Conservation (phyloP, 2,329 filamentous ascomycete genomes). For the Colletotrichum lindemuthianum region DNA sequence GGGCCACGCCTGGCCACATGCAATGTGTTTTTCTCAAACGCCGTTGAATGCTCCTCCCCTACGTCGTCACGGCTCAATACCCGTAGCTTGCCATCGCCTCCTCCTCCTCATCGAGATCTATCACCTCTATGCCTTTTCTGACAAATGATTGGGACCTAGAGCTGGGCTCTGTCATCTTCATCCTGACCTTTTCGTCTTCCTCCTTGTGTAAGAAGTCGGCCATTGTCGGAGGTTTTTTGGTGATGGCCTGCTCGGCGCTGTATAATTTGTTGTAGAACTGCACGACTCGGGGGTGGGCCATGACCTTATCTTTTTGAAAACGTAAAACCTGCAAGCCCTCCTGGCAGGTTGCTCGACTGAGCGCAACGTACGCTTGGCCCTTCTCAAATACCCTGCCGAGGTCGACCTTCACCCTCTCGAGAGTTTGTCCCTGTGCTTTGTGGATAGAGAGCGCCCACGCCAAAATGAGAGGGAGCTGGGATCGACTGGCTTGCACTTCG, state of each 20-base stretch:
- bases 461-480: conserved; percentile 86
- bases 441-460: conserved; percentile 98
- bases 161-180: conserved; percentile 39
- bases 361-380: conserved; percentile 95
- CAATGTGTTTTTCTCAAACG: conserved; percentile 6
- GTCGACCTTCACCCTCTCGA: conserved; percentile 94
- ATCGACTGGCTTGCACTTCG: conserved; percentile 88
- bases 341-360: conserved; percentile 91
- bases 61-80: conserved; percentile 37
- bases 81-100: conserved; percentile 58
- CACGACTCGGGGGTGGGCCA: conserved; percentile 89
- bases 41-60: conserved; percentile 17
- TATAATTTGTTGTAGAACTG: conserved; percentile 87
- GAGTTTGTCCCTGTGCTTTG: conserved; percentile 95
- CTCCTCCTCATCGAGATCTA: conserved; percentile 60
- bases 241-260: conserved; percentile 69
- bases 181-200: conserved; percentile 38
- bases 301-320: conserved; percentile 91
- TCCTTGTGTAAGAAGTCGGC: conserved; percentile 50
- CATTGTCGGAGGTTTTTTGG: conserved; percentile 47
- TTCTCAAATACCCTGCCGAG: conserved; percentile 94
- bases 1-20: neutral
- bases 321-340: conserved; percentile 86
- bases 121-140: conserved; percentile 38
- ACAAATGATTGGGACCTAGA: conserved; percentile 26